Evolutionary conservation across 2,329 filamentous ascomycete species (phyloP).

Genomic region (Rhynchosporium secalis): DNA sequence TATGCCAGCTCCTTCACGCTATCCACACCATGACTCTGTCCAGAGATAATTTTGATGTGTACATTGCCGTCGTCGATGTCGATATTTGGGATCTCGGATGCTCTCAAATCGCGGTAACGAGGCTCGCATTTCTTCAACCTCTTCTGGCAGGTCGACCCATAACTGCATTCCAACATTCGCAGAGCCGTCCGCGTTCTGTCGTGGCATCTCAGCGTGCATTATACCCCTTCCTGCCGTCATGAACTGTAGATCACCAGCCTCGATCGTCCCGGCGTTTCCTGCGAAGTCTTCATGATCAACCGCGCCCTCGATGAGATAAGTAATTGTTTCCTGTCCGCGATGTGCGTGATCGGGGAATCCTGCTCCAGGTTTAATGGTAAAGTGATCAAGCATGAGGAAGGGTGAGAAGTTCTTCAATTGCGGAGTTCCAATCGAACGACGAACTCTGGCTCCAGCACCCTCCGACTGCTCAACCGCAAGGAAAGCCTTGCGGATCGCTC

Average conservation of each 20-base stretch:
- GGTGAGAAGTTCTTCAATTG: constrained; percentile 84
- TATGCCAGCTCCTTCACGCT: constrained; percentile 89
- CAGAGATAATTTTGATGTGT: constrained; percentile 85
- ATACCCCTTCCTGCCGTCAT: constrained; percentile 95
- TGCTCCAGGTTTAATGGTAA: constrained; percentile 74
- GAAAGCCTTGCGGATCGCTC: constrained; percentile 81
- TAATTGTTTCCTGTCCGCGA: constrained; percentile 73
- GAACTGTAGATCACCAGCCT: constrained; percentile 89
- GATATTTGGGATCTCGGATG: constrained; percentile 75
- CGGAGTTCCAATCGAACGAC: constrained; percentile 83
- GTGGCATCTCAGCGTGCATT: constrained; percentile 94
- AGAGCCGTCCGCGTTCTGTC: constrained; percentile 71
- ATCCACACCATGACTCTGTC: constrained; percentile 79
- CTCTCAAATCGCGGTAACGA: constrained; percentile 82
- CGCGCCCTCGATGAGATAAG: constrained; percentile 81
- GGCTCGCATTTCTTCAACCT: constrained; percentile 85
- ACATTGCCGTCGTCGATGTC: constrained; percentile 72
- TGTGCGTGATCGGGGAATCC: constrained; percentile 89
- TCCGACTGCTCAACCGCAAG: constrained; percentile 83
- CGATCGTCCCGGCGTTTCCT: constrained; percentile 80
- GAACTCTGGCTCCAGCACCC: constrained; percentile 82
- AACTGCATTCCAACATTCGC: constrained; percentile 87
- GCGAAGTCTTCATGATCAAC: constrained; percentile 93
- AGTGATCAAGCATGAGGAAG: constrained; percentile 96
- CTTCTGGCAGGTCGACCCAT: constrained; percentile 86